Base-by-base conservation (phyloP, 2,329 filamentous ascomycete species). In the Botrytis medusae region DNA sequence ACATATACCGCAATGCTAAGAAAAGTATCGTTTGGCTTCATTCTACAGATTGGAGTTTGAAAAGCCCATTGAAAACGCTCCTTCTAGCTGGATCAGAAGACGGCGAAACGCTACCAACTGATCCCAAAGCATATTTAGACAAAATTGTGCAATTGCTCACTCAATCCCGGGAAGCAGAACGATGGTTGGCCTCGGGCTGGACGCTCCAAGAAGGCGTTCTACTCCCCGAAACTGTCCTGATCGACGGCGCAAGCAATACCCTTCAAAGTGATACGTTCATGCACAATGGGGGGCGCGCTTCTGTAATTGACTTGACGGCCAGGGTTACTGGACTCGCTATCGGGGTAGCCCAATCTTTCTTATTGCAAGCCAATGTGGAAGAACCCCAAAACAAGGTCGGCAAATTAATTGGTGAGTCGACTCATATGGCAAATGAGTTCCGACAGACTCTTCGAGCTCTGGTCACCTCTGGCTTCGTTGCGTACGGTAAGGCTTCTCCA, bases 1-100 rank as follows among this genome's bases (percentile, higher is more conserved):
- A 44, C 2, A 69, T 69, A 42, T 59, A 59, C 29, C 51, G 51
- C 16, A 42, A 44, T 22, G 51, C 67, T 12, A 44, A 59, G 37
- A 69, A 44, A 4, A 59, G 67, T 34, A 69, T 69, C 9, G 40
- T 59, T 25, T 69, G 67, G 67, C 51, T 69, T 20, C 67, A 69
- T 59, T 69, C 51, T 5, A 69, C 67, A 4, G 57, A 40, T 6
- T 69, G 51, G 37, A 40, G 57, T 29, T 29, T 42, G 9, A 4
- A 69, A 42, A 42, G 34, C 18, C 25, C 51, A 29, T 25, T 59
- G 22, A 69, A 59, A 42, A 32, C 18, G 29, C 40, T 69, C 32
- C 48, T 69, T 16, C 20, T 69, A 42, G 25, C 48, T 9, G 29
- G 51, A 5, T 42, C 51, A 44, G 22, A 25, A 69, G 25, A 59